A percentile compares a stretch with the other conserved stretches of the same genome.
phyloP scores from a whole-genome alignment of 805 yeast genomes.

The Sungouiozyma intestinalis region DNA sequence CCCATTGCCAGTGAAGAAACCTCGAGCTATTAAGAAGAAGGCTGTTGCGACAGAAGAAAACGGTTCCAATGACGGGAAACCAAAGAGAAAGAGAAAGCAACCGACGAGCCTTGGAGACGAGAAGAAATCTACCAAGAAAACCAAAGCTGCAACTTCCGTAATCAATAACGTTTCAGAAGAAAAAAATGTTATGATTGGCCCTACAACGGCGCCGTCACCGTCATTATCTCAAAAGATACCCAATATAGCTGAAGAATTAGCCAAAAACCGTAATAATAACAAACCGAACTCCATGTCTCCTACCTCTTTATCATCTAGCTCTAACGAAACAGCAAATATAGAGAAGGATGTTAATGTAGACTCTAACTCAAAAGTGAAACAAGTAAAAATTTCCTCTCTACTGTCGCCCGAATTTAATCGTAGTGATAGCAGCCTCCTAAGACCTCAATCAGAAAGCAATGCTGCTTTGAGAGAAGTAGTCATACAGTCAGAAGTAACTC shows the following conservation, averaged over 20 bases:
- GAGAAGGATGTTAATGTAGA: background rate
- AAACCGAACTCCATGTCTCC: constrained; percentile 11
- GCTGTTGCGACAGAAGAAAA: background rate
- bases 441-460: background rate
- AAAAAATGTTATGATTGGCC: background rate
- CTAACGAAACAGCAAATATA: background rate
- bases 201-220: background rate
- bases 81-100: background rate
- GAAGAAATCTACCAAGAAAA: background rate
- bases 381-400: constrained; percentile 12
- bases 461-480: background rate
- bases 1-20: background rate
- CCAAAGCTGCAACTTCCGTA: background rate
- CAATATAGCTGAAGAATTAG: constrained; percentile 26
- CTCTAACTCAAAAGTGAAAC: constrained; percentile 1
- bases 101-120: background rate
- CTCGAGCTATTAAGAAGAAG: background rate
- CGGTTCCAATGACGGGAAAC: background rate
- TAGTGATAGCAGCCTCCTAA: background rate
- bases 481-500: background rate
- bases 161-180: background rate
- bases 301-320: background rate
- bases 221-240: constrained; percentile 8
- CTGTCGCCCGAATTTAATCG: constrained; percentile 4
- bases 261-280: constrained; percentile 22